A percentile compares a stretch with the other conserved stretches of the same genome.
Conservation (phyloP, 2,329 filamentous ascomycete genomes). For the Neophaeococcomyces mojaviensis region DNA sequence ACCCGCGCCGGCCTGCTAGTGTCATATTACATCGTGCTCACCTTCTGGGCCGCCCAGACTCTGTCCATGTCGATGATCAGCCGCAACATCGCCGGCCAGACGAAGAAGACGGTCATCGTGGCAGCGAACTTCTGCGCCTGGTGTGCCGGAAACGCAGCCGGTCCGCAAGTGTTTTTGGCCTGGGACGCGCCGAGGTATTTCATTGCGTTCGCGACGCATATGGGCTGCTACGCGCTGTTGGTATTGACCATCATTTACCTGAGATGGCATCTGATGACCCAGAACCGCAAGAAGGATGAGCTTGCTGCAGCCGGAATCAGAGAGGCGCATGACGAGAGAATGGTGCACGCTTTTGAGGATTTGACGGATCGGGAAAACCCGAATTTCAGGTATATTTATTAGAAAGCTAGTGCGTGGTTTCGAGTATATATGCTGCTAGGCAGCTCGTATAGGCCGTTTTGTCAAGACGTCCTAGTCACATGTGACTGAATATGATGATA, state of each 20-base stretch:
- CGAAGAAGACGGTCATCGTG: conserved; percentile 62
- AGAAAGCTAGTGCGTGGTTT: background rate
- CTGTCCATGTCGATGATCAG: conserved; percentile 60
- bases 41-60: conserved; percentile 69
- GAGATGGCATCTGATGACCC: conserved; percentile 48
- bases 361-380: conserved; percentile 61
- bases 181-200: conserved; percentile 59
- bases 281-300: conserved; percentile 54
- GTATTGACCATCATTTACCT: conserved; percentile 52
- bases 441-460: no score
- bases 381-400: conserved; percentile 56
- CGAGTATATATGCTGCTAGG: background rate
- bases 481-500: no score
- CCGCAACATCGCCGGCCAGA: conserved; percentile 64
- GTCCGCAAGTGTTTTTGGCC: conserved; percentile 57
- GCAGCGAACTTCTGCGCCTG: conserved; percentile 65
- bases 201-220: conserved; percentile 61
- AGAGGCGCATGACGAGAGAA: conserved; percentile 10
- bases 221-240: conserved; percentile 60
- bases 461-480: no score
- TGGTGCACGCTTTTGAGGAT: conserved; percentile 51
- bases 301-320: conserved; percentile 23
- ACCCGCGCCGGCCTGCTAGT: conserved; percentile 62
- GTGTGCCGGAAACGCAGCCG: conserved; percentile 60
- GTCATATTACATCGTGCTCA: conserved; percentile 68